A percentile compares a stretch with the other conserved stretches of the same genome.
Evolutionary conservation across 140 eudicot genomes (phyloP).

Genomic region (Oenanthe javanica): DNA sequence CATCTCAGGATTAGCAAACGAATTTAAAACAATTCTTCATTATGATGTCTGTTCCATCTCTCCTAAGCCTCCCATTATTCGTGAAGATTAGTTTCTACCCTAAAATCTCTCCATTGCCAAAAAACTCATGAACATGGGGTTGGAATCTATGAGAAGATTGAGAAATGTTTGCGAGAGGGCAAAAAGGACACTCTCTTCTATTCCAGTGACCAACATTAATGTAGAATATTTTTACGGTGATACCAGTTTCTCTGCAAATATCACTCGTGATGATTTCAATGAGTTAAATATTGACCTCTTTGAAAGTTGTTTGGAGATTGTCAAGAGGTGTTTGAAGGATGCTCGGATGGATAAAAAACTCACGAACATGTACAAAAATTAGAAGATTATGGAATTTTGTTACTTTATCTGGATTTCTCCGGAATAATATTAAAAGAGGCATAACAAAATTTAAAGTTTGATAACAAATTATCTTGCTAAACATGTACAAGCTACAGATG

Average conservation of each 20-base stretch:
- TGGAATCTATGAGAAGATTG: background rate
- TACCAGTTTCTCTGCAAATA: background rate
- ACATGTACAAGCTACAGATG: background rate
- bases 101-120: too few species aligned
- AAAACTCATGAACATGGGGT: too few species aligned
- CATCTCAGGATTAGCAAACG: background rate
- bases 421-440: background rate
- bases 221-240: background rate
- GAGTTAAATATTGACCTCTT: conserved; percentile 2
- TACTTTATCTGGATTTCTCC: background rate
- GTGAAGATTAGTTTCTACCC: too few species aligned
- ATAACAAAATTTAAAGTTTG: background rate
- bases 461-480: background rate
- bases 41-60: background rate
- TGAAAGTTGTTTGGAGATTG: background rate
- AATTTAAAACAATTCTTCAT: background rate
- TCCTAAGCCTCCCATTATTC: background rate
- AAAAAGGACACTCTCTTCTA: background rate
- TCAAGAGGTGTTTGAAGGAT: background rate
- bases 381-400: background rate
- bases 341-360: background rate
- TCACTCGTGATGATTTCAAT: background rate
- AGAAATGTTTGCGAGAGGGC: background rate
- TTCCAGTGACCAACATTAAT: background rate
- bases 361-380: too few species aligned